Evolutionary conservation across 2,329 filamentous ascomycete genomes (phyloP), one percentile per base, ranked within the genome.

Genomic region (Stagonosporopsis chrysanthemi): DNA sequence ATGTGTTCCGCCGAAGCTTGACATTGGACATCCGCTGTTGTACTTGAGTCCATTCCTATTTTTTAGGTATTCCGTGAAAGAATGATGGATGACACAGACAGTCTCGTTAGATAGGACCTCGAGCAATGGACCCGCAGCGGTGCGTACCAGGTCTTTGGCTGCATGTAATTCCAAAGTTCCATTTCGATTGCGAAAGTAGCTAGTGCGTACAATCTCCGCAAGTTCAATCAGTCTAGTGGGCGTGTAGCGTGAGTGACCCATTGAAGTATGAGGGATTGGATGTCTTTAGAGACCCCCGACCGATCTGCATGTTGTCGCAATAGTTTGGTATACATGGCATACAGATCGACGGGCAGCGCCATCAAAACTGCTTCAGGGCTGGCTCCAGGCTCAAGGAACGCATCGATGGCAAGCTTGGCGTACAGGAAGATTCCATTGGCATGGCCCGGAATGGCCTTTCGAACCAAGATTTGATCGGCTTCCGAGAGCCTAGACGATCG

Each of bases 391-490:
- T 75, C 67, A 19, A 71, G 51, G 4, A 77, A 58, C 29, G 72
- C 63, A 41, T 82, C 79, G 71, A 81, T 75, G 8, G 77, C 75
- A 3, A 82, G 72, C 38, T 73, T 75, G 1, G 79, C 79, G 56
- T 80, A 81, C 4, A 82, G 69, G 53, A 82, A 82, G 1, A 81
- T 62, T 0, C 79, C 80, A n/a, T 78, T 75, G 0, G 76, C 78
- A 4, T 66, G 64, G 2, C 73, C 74, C 3, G 72, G 73, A 3
- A 81, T 69, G 0, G 75, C 72, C 8, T 70, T 52, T 26, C 52
- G 58, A 22, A 71, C 61, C 6, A 40, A 14, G 5, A 31, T 23
- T 8, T 60, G 54, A 22, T 55, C 22, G 6, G 52, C 33, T 4
- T 8, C 2, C 2, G 23, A 14, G 14, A 68, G 56, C 11, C 15